Conservation (phyloP, 345 rosid species). For the Eucalyptus regnans region DNA sequence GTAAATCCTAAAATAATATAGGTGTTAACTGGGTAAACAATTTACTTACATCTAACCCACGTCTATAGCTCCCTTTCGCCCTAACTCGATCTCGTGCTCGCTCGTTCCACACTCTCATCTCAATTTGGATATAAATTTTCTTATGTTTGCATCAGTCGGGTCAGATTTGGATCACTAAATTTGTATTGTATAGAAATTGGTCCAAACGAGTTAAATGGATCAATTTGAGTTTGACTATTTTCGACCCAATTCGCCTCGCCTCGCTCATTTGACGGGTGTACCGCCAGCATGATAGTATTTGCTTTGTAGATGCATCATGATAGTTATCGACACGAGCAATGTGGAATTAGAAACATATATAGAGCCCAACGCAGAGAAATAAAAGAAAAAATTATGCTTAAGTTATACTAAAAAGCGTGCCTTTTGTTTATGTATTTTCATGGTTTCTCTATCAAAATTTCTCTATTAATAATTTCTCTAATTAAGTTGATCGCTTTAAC, state of each 20-base stretch:
- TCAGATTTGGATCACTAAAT: too few relatives aligned
- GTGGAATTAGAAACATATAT: background rate
- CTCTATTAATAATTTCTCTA: background rate
- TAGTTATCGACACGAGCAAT: background rate
- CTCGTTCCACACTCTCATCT: background rate
- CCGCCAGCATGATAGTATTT: fast-evolving
- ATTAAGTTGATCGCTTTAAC: background rate
- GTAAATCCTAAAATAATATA: background rate
- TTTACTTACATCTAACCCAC: background rate
- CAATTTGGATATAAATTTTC: background rate
- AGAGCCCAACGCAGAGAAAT: background rate
- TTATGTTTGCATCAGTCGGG: too few relatives aligned
- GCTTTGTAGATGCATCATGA: background rate
- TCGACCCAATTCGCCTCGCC: fast-evolving
- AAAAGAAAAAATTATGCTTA: background rate
- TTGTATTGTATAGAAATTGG: background rate
- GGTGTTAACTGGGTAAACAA: background rate
- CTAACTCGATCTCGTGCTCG: fast-evolving
- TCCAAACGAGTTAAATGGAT: too few relatives aligned
- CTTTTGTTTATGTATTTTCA: background rate
- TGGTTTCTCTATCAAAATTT: background rate
- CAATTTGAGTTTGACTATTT: too few relatives aligned
- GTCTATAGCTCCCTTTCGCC: background rate
- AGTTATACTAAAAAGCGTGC: background rate
- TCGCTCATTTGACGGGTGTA: fast-evolving